Conservation (phyloP, 2,329 filamentous ascomycete genomes). For the Exophiala phaeomuriformis region DNA sequence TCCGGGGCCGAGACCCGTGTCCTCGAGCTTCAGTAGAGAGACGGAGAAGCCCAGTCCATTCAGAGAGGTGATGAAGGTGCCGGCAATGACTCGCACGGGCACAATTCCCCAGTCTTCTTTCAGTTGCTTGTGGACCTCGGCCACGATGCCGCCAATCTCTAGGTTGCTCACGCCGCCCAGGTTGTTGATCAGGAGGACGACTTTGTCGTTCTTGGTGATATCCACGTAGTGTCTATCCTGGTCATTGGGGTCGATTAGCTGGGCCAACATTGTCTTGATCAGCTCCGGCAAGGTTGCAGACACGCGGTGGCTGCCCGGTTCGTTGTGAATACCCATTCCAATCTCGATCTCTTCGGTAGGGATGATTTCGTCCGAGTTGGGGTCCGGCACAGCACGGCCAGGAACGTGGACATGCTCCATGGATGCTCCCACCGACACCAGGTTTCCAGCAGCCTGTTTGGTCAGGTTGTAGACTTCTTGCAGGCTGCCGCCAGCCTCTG, state of each 20-base stretch:
- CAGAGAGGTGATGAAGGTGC: conserved; percentile 65
- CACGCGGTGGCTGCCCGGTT: conserved; percentile 46
- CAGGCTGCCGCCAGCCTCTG: conserved; percentile 60
- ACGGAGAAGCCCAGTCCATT: conserved; percentile 67
- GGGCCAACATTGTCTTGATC: conserved; percentile 56
- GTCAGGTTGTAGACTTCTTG: conserved; percentile 67
- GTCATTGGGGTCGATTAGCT: conserved; percentile 56
- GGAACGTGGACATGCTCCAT: conserved; percentile 91
- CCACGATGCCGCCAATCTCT: conserved; percentile 59
- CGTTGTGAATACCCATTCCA: conserved; percentile 58
- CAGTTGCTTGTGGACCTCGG: conserved; percentile 58
- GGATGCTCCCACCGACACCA: conserved; percentile 78
- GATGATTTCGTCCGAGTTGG: conserved; percentile 44
- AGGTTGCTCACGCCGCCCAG: conserved; percentile 61
- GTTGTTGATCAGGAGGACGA: conserved; percentile 62
- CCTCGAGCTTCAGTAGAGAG: conserved; percentile 55
- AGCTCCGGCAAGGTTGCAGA: conserved; percentile 45
- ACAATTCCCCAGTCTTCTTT: conserved; percentile 52
- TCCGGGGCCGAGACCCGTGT: conserved; percentile 50
- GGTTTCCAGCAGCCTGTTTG: conserved; percentile 62
- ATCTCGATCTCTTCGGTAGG: conserved; percentile 55
- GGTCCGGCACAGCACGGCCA: conserved; percentile 51
- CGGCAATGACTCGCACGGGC: conserved; percentile 55
- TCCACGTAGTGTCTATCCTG: conserved; percentile 57
- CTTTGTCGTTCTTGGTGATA: conserved; percentile 51